These are phyloP conservation scores for Tetrahymena thermophila DNA, from an alignment of 73 alveolate species.

Conservation along the genomic window DNA sequence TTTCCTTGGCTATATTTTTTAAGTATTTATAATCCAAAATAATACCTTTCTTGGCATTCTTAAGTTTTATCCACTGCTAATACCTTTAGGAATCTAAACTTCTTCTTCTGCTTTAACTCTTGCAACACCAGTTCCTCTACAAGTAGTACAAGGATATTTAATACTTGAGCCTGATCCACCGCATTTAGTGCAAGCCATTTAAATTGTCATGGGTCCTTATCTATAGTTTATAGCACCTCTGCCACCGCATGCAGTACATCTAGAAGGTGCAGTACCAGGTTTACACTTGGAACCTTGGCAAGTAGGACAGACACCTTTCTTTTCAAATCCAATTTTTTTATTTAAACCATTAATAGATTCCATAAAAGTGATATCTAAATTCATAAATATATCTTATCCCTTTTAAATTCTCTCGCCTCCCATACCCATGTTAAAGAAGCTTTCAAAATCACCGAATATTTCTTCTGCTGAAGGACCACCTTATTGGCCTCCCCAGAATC, in stretches of 20 bases:
- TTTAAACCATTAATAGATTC: slow-evolving; percentile 77
- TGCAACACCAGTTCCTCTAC: slow-evolving; percentile 61
- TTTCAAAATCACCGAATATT: slow-evolving; percentile 72
- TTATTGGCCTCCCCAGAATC: slow-evolving; percentile 43
- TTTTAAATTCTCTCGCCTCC: slow-evolving; percentile 38
- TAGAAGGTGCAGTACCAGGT: slow-evolving; percentile 82
- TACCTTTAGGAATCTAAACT: slow-evolving; percentile 81
- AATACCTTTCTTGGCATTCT: slow-evolving; percentile 56
- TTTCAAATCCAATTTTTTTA: slow-evolving; percentile 47
- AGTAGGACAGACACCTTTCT: slow-evolving; percentile 60
- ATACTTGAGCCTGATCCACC: slow-evolving; percentile 69
- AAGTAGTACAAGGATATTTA: slow-evolving; percentile 66
- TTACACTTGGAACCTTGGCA: slow-evolving; percentile 72
- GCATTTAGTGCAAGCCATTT: slow-evolving; percentile 66
- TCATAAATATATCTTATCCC: slow-evolving; percentile 56
- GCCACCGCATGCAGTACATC: slow-evolving; percentile 76
- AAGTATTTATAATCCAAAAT: not conserved
- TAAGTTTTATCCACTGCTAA: slow-evolving; percentile 61
- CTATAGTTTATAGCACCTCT: slow-evolving; percentile 58
- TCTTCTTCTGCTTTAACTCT: slow-evolving; percentile 47
- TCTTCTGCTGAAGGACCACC: slow-evolving; percentile 57
- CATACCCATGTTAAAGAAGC: slow-evolving; percentile 65
- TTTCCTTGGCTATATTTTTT: not conserved
- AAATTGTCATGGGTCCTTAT: slow-evolving; percentile 74
- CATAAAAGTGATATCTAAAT: slow-evolving; percentile 64